Percentiles rank a stretch among this genome's conserved stretches.
Evolutionary conservation across 2,329 filamentous ascomycete genomes (phyloP).

Genomic region (Rutstroemia sp.): DNA sequence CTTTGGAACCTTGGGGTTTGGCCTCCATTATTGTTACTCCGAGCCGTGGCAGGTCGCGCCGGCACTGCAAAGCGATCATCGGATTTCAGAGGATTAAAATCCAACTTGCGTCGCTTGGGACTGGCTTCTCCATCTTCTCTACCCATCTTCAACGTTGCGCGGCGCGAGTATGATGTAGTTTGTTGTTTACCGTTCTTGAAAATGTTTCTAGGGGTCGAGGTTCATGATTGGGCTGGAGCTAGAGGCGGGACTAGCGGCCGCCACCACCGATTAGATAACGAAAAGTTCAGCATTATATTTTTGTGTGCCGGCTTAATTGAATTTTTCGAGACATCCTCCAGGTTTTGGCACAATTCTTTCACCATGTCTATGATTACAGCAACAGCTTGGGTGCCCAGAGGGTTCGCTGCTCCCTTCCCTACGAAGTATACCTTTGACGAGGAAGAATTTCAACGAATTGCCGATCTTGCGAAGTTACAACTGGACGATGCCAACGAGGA

Average conservation of each 20-base stretch:
- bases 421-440: conserved; percentile 52
- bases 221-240: not conserved
- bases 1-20: conserved; percentile 33
- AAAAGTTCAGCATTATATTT: conserved; percentile 8
- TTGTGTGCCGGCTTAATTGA: conserved; percentile 1
- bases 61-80: conserved; percentile 47
- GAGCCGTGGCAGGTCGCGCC: conserved; percentile 17
- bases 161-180: not conserved
- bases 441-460: conserved; percentile 50
- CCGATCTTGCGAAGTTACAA: conserved; percentile 51
- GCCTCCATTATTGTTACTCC: conserved; percentile 19
- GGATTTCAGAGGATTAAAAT: conserved; percentile 45
- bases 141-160: conserved; percentile 29
- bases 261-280: conserved; percentile 6
- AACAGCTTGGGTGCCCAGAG: conserved; percentile 51
- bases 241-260: conserved; percentile 3
- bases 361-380: conserved; percentile 48
- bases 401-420: conserved; percentile 51
- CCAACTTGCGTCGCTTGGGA: conserved; percentile 60
- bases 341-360: not conserved
- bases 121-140: conserved; percentile 36
- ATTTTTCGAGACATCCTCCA: not conserved
- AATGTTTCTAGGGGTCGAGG: not conserved
- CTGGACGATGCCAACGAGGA: conserved; percentile 87
- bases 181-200: not conserved